Conservation (phyloP, 441 rosid species). For the Populus hybrid region DNA sequence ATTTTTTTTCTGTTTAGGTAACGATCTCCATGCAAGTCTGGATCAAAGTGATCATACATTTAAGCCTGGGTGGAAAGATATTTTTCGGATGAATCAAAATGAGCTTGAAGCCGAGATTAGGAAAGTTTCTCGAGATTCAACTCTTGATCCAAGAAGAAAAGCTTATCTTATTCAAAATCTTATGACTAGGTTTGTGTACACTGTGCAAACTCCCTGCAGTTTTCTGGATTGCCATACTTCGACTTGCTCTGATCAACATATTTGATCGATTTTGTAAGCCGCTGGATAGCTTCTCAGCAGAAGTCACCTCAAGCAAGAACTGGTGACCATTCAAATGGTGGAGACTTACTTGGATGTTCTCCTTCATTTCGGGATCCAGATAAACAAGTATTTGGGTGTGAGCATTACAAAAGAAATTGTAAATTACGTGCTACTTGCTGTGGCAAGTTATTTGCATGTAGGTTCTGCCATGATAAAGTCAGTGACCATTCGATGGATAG, state of each 20-base stretch:
- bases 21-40: constrained; percentile 53
- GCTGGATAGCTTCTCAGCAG: constrained; percentile 91
- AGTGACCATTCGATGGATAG: constrained; percentile 94
- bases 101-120: constrained; percentile 81
- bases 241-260: constrained; percentile 13
- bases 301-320: constrained; percentile 45
- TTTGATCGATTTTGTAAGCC: constrained; percentile 41
- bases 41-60: constrained; percentile 76
- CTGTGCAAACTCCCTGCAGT: background rate
- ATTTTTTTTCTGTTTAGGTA: constrained; percentile 29
- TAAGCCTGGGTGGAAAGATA: too few relatives aligned
- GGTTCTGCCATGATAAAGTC: constrained; percentile 93
- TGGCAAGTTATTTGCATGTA: constrained; percentile 75
- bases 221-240: background rate
- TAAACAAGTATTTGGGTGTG: constrained; percentile 72
- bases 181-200: constrained; percentile 57
- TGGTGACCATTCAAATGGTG: constrained; percentile 48
- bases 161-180: constrained; percentile 76
- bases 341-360: constrained; percentile 49
- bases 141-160: constrained; percentile 85
- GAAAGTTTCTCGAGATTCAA: constrained; percentile 69
- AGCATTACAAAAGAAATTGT: constrained; percentile 92
- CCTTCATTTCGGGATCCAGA: constrained; percentile 77
- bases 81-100: constrained; percentile 94
- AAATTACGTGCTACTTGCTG: constrained; percentile 93